These are phyloP conservation scores for Annulohypoxylon moriforme DNA, from an alignment of 495 filamentous ascomycete species.

Conservation along the genomic window DNA sequence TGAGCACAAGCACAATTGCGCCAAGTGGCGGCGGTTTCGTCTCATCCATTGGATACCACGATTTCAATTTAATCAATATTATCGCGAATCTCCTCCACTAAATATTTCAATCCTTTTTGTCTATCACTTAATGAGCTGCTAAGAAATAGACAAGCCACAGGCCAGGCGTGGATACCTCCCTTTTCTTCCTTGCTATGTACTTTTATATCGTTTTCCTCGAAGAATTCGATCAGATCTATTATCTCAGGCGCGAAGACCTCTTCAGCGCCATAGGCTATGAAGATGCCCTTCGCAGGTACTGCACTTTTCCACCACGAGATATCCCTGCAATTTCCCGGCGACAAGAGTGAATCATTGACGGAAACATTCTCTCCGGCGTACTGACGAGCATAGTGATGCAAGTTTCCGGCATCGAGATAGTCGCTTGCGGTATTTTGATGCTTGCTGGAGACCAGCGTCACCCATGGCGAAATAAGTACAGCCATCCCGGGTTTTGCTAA, in stretches of 20 bases:
- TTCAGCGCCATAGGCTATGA: conserved; percentile 74
- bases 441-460: conserved; percentile 65
- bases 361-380: conserved; percentile 66
- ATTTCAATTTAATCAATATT: conserved; percentile 40
- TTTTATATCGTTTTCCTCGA: conserved; percentile 59
- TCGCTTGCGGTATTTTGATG: conserved; percentile 70
- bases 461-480: conserved; percentile 70
- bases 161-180: conserved; percentile 82
- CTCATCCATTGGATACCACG: background rate
- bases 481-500: conserved; percentile 60
- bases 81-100: conserved; percentile 63
- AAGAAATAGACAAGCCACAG: conserved; percentile 76
- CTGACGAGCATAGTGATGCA: conserved; percentile 72
- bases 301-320: conserved; percentile 70
- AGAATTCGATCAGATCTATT: conserved; percentile 58
- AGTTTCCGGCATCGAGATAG: conserved; percentile 64
- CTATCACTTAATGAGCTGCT: conserved; percentile 65
- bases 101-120: conserved; percentile 65
- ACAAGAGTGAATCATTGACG: conserved; percentile 66
- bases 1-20: background rate
- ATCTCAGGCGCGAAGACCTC: conserved; percentile 78
- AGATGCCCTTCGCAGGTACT: conserved; percentile 67
- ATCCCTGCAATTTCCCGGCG: conserved; percentile 75
- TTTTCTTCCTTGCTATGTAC: conserved; percentile 64
- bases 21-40: conserved; percentile 21